Evolutionary conservation across 164 flowering plant species (phyloP), one percentile per base, ranked within the genome.

Genomic region (Magnolia kwangsiensis): DNA sequence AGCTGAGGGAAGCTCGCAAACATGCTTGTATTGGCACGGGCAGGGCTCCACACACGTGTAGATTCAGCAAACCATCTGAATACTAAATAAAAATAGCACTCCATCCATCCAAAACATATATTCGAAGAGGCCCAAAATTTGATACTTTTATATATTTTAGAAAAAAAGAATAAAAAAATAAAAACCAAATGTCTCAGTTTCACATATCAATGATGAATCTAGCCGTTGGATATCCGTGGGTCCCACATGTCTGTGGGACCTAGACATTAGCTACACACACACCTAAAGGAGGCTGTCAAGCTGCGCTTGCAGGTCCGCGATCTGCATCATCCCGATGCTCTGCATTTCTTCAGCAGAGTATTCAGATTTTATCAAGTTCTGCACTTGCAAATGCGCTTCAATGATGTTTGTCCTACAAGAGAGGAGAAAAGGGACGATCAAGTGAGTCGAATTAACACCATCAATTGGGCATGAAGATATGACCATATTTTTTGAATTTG

Each of bases 361-460:
- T 79, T 96, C 98, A 0, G 93, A 83, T 72, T 87, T 89, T 51
- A 93, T 77, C 72, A 96, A 81, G 31, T 85, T 69, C 23, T 84
- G 89, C 18, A 96, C 86, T 78, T 93, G 99, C 37, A 85, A 27
- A 82, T 96, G 97, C 1, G 99, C 99, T 85, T 96, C 99, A 72
- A 90, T 83, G 59, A 96, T 92, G 76, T 96, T 96, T 67, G 96
- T 91, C 88, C 99, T 95, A 88, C 81, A 85, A n/a, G 59, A 20
- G 20, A 21, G 55, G 23, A 74, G 59, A 74, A 55, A 55, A 11
- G 18, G 61, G 18, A 16, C 19, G 4, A 55, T 4, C 45, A 37
- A 37, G 7, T 5, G 10, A 55, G 18, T 55, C 61, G 18, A 55
- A 11, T 16, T 55, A 55, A 16, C 61, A 8, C 19, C 61, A 55